Evolutionary conservation across 331 rosid species (phyloP), one percentile per base, ranked within the genome.

Genomic region (Spiraea crenata): DNA sequence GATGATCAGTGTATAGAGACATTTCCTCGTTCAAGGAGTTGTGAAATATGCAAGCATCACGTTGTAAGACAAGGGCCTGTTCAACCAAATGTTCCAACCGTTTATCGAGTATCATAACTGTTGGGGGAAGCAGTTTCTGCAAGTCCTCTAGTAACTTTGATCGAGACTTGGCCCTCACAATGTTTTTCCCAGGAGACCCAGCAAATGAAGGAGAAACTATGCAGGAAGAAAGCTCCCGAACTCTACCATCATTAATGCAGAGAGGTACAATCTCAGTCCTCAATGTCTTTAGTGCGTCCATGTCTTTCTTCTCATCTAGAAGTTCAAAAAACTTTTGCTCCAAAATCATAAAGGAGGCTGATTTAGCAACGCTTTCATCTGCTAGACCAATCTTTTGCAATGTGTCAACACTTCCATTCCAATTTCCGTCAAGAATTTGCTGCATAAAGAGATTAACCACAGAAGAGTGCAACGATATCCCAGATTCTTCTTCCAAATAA

Each of bases 21-120:
- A 95, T 86, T 73, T 92, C 93, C 84, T 80, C 88, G 34, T 91
- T 88, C 85, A 78, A 48, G 44, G 96, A 77, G 80, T 95, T 95
- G 82, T 95, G 99, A 82, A 91, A 95, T n/a, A 78, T 78, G 83
- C 99, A 95, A 82, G 96, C 81, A 76, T 95, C 96, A 20, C 83
- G 85, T 80, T 95, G 99, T 80, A 95, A 78, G 81, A 88, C 81
- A 75, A 95, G 96, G 42, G 98, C 99, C 82, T 88, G 99, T 66
- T 95, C 99, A 57, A 95, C 98, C 64, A 95, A 78, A 80, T 91
- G 89, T 71, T 95, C 99, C 89, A 95, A 81, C 82, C 99, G 83
- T 77, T 84, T 89, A 64, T 95, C 99, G 44, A 97, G 99, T 73
- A 95, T 82, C 96, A 95, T 86, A 72, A 95, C 69, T 44, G 91